These are phyloP conservation scores for Solanum pimpinellifolium DNA, from an alignment of 257 asterid species.

Conservation along the genomic window DNA sequence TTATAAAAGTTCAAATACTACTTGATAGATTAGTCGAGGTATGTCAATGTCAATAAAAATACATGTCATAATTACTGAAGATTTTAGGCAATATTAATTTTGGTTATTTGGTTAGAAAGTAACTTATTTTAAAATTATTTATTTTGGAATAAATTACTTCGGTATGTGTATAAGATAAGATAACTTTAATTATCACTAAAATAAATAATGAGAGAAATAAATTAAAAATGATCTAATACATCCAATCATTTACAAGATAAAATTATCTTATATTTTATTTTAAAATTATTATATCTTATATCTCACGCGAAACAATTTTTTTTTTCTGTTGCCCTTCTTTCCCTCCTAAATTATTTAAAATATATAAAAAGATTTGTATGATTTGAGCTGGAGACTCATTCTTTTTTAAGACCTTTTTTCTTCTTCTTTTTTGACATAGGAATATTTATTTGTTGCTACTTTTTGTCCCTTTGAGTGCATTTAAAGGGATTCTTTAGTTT, in stretches of 20 bases:
- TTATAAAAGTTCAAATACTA: background rate
- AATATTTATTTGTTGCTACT: background rate
- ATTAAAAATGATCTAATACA: too few relatives aligned
- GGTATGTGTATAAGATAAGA: too few relatives aligned
- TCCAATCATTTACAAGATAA: background rate
- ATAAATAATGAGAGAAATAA: background rate
- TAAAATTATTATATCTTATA: too few relatives aligned
- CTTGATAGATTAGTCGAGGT: background rate
- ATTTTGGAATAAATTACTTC: too few relatives aligned
- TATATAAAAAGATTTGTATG: background rate
- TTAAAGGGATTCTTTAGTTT: background rate
- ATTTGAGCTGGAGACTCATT: background rate
- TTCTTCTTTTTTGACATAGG: background rate
- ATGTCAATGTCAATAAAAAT: background rate
- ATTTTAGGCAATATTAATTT: background rate
- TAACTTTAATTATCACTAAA: too few relatives aligned
- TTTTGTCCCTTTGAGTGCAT: background rate
- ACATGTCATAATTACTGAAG: background rate
- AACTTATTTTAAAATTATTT: too few relatives aligned
- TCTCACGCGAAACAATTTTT: rapidly evolving
- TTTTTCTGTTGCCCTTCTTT: background rate
- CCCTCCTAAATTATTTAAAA: background rate
- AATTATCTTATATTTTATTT: too few relatives aligned
- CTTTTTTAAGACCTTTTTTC: background rate
- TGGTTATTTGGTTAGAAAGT: too few relatives aligned